A percentile compares a stretch with the other conserved stretches of the same genome.
These are phyloP conservation scores for Puccinia hordei DNA, from an alignment of 1,284 basidiomycete genomes.

Conservation along the genomic window DNA sequence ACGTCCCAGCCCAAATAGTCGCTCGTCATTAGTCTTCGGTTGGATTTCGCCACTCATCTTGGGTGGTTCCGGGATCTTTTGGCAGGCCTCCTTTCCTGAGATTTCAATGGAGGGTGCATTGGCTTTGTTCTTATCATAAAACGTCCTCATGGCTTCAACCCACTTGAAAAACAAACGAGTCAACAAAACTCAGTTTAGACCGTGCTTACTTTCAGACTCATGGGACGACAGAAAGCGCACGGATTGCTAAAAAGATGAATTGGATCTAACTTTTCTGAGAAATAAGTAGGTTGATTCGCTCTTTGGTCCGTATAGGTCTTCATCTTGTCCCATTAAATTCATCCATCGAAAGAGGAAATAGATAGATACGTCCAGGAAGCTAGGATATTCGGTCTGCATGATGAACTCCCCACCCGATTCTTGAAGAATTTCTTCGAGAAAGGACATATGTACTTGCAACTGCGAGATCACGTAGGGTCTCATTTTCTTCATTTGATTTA, in stretches of 20 bases:
- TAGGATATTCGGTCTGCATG: conserved; percentile 40
- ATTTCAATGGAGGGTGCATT: conserved; percentile 19
- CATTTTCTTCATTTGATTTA: conserved; percentile 25
- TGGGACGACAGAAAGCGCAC: too few relatives aligned
- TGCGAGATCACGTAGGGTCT: conserved; percentile 26
- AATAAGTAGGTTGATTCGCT: not conserved
- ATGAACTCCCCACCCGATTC: conserved; percentile 38
- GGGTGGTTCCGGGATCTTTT: conserved; percentile 20
- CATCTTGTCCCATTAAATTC: conserved; percentile 19
- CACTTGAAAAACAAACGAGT: conserved; percentile 25
- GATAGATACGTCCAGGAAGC: conserved; percentile 51
- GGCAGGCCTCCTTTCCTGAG: conserved; percentile 18
- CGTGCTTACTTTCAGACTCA: too few relatives aligned
- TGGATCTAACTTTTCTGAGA: not conserved
- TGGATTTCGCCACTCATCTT: not conserved
- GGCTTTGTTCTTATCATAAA: not conserved
- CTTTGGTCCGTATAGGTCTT: conserved; percentile 21
- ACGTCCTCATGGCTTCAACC: conserved; percentile 7
- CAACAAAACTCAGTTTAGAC: too few relatives aligned
- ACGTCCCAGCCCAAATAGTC: conserved; percentile 13
- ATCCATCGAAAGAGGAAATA: conserved; percentile 51
- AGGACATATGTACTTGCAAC: not conserved
- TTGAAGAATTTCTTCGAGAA: conserved; percentile 35
- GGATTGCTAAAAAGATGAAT: not conserved
- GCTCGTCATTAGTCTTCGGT: not conserved